These are phyloP conservation scores for Linanthus parryae DNA, from an alignment of 148 eudicot genomes.

Conservation along the genomic window DNA sequence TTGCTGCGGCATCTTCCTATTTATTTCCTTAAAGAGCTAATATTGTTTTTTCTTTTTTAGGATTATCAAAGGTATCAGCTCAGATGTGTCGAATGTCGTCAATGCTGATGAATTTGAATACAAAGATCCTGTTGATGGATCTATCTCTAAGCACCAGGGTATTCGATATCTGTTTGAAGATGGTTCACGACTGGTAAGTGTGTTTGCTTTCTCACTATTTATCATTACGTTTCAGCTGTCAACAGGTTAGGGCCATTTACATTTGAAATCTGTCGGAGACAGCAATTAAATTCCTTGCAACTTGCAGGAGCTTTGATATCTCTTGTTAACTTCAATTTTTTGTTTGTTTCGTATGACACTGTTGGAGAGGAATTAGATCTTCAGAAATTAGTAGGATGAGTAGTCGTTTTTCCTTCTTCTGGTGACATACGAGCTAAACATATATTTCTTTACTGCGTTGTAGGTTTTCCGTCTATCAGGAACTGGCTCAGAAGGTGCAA, in stretches of 20 bases:
- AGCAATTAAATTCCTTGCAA: too few relatives aligned
- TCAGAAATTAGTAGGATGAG: too few relatives aligned
- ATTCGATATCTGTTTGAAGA: slow-evolving; percentile 90
- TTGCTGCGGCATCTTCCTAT: not conserved
- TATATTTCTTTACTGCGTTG: slow-evolving; percentile 9
- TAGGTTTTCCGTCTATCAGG: slow-evolving; percentile 97
- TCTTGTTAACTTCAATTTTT: not conserved
- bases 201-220: slow-evolving; percentile 2
- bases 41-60: slow-evolving; percentile 5
- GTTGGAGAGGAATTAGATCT: too few relatives aligned
- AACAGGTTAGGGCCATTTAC: not conserved
- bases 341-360: too few relatives aligned
- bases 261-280: too few relatives aligned
- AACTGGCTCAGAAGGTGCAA: slow-evolving; percentile 98
- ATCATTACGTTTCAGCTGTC: not conserved
- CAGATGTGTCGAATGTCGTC: slow-evolving; percentile 63
- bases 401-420: too few relatives aligned
- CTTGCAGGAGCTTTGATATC: not conserved
- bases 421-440: too few relatives aligned
- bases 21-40: slow-evolving; percentile 1
- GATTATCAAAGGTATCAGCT: slow-evolving; percentile 55
- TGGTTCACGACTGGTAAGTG: slow-evolving; percentile 79
- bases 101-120: slow-evolving; percentile 86
- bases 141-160: slow-evolving; percentile 94
- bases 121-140: slow-evolving; percentile 95